Base-by-base conservation (phyloP, 345 rosid genomes). In the Alliaria petiolata region DNA sequence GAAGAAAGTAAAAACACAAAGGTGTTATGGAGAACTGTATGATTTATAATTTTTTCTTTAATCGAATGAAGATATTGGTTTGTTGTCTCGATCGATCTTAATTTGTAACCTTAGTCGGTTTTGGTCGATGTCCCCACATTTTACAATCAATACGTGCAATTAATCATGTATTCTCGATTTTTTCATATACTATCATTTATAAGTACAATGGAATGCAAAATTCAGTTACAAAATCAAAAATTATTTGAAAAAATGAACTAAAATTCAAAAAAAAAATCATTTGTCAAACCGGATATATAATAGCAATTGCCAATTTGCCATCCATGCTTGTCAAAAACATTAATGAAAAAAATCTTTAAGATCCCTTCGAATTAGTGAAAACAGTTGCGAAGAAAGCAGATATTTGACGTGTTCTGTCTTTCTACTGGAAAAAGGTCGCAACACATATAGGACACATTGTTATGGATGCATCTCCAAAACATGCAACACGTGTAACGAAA, bases 351-450 rank as follows among this genome's bases (percentile, higher is more conserved):
- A 20, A 51, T 26, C 0, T 36, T 12, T 38, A 8, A 28, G 47
- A 71, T 71, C 8, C 67, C 47, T 3, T 64, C 5, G 15, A 45
- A 34, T 6, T 36, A 45, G 71, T 36, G 56, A 35, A 45, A 72
- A 7, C 58, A 65, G 65, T 72, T 72, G 22, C 35, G 42, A 54
- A 36, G 58, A 35, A 55, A 15, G 16, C 30, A 33, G 25, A 43
- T 43, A 15, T 10, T 72, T 55, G 71, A 73, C 77, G 31, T 73
- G 65, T 46, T 56, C 71, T 36, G 49, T 64, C 58, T 45, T 12
- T 63, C 5, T 25, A 44, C 39, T 11, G 19, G 69, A 53, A 53
- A 53, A 52, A 36, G 38, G 1, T 52, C 55, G 25, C 44, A 39
- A 46, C 43, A 62, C 17, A 52, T 14, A 42, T 35, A 71, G 34